A percentile compares a stretch with the other conserved stretches of the same genome.
Evolutionary conservation across 768 basidiomycete species (phyloP).

Genomic region (Suillus subalutaceus): DNA sequence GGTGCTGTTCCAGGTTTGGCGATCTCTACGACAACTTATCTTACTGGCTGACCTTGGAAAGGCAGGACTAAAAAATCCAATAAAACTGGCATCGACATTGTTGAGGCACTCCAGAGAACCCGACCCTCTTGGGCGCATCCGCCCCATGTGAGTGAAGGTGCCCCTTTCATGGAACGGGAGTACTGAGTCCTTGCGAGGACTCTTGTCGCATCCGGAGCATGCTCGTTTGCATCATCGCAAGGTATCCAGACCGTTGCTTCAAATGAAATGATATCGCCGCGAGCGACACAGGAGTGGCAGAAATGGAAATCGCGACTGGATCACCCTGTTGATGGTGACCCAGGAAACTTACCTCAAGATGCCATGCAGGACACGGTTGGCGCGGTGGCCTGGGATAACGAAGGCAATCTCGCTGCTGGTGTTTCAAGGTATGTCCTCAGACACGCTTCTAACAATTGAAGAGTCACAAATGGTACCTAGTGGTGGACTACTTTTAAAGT

Average conservation of each 20-base stretch:
- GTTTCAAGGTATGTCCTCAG: constrained; percentile 61
- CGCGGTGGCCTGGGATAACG: constrained; percentile 59
- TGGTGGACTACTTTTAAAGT: constrained; percentile 79
- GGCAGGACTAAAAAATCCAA: constrained; percentile 71
- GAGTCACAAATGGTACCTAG: constrained; percentile 38
- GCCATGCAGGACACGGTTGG: constrained; percentile 80
- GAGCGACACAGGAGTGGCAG: constrained; percentile 56
- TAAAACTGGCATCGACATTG: constrained; percentile 58
- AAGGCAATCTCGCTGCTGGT: constrained; percentile 60
- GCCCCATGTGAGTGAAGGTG: constrained; percentile 57
- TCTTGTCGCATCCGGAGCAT: constrained; percentile 65
- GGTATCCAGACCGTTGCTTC: constrained; percentile 40
- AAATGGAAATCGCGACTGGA: constrained; percentile 58
- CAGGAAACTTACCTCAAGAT: constrained; percentile 25
- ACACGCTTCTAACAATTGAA: constrained; percentile 2
- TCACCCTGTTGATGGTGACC: not conserved
- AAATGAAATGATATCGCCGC: constrained; percentile 51
- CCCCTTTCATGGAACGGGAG: constrained; percentile 4
- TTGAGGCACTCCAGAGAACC: constrained; percentile 54
- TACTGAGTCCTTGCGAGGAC: constrained; percentile 41
- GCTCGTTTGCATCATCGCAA: constrained; percentile 47
- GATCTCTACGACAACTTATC: not conserved
- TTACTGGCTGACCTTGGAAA: not conserved
- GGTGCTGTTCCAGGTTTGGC: constrained; percentile 69
- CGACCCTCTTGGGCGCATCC: constrained; percentile 63